Percentiles rank a stretch among this genome's conserved stretches.
These are phyloP conservation scores for Aspergillus hiratsukae DNA, from an alignment of 2,329 filamentous ascomycete species.

Conservation along the genomic window DNA sequence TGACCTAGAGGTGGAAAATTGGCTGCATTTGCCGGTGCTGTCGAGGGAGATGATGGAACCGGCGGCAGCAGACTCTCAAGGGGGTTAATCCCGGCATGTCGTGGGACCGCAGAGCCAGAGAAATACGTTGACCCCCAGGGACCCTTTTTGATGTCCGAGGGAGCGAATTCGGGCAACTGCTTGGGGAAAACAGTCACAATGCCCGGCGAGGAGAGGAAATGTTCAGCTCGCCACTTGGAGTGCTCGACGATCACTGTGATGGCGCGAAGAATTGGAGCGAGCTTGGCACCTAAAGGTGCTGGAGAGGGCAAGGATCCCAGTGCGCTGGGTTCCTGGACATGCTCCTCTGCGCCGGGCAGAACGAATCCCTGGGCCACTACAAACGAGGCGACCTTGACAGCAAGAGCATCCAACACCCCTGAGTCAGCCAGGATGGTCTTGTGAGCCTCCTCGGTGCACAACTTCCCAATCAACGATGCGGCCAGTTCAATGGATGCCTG, in stretches of 20 bases:
- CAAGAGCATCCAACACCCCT: conserved; percentile 74
- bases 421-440: conserved; percentile 66
- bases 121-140: conserved; percentile 53
- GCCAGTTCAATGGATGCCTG: conserved; percentile 48
- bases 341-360: conserved; percentile 58
- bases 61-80: conserved; percentile 64
- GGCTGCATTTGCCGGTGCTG: conserved; percentile 27
- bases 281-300: conserved; percentile 54
- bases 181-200: conserved; percentile 66
- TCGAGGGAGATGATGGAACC: conserved; percentile 33
- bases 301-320: conserved; percentile 57
- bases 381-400: conserved; percentile 67
- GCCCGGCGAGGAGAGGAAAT: conserved; percentile 64
- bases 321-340: conserved; percentile 52
- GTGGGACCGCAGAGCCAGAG: conserved; percentile 47
- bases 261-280: conserved; percentile 71
- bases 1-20: conserved; percentile 54
- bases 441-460: conserved; percentile 66
- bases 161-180: conserved; percentile 48
- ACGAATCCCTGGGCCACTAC: conserved; percentile 65
- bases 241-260: conserved; percentile 71
- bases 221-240: conserved; percentile 72
- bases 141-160: conserved; percentile 45
- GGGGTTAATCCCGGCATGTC: conserved; percentile 47
- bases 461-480: conserved; percentile 50